Evolutionary conservation across 176 grass and related monocot genomes (phyloP).

Genomic region (Otatea glauca): DNA sequence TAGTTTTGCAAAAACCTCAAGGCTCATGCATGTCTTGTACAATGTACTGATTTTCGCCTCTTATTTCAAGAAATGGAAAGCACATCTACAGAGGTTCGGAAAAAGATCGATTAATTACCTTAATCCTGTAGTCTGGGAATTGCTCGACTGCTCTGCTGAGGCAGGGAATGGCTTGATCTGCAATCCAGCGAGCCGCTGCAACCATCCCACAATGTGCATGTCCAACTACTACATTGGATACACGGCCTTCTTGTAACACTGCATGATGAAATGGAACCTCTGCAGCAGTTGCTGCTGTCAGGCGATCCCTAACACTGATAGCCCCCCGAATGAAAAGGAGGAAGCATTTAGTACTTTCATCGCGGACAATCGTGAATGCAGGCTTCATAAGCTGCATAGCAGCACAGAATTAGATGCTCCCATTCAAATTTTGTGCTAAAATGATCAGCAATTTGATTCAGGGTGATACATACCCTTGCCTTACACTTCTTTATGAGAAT

Average conservation of each 20-base stretch:
- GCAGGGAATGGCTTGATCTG: conserved; percentile 64
- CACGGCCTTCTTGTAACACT: conserved; percentile 52
- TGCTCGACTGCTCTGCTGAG: conserved; percentile 56
- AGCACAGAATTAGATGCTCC: neutral
- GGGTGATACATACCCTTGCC: conserved; percentile 49
- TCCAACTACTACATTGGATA: conserved; percentile 53
- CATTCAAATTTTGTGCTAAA: neutral
- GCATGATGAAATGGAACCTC: conserved; percentile 77
- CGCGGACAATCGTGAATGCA: conserved; percentile 61
- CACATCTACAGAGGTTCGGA: neutral
- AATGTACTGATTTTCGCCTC: neutral
- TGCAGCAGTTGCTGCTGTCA: conserved; percentile 67
- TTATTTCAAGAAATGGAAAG: neutral
- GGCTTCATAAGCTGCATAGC: conserved; percentile 81
- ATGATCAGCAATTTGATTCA: neutral
- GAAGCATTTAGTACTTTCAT: conserved; percentile 65
- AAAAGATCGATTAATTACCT: conserved; percentile 45
- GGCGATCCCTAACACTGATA: conserved; percentile 61
- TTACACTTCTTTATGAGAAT: conserved; percentile 69
- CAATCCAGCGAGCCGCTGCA: conserved; percentile 79
- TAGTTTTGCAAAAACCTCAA: neutral
- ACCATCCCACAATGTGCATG: conserved; percentile 84
- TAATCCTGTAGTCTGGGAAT: conserved; percentile 69
- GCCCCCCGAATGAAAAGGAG: conserved; percentile 79
- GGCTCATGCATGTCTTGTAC: neutral